Percentiles rank a stretch among this genome's conserved stretches.
Conservation (phyloP, 305 asterid genomes). For the Ajuga reptans region DNA sequence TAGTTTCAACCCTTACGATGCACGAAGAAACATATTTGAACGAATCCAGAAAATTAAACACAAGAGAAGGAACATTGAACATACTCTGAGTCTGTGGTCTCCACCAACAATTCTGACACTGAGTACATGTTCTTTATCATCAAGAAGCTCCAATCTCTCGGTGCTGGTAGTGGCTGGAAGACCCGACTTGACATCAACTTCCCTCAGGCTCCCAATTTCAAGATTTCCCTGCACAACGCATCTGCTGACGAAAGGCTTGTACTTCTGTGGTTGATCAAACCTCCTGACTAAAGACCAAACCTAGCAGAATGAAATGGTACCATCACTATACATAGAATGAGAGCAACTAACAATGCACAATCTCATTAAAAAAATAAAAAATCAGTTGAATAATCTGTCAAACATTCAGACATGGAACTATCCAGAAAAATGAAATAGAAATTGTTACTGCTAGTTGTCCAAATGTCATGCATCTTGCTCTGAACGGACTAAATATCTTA, state of each 20-base stretch:
- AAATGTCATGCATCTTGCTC: neutral
- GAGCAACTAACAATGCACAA: neutral
- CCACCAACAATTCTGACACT: conserved; percentile 70
- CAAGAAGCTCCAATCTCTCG: conserved; percentile 76
- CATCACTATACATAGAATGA: neutral
- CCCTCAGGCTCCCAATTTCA: conserved; percentile 69
- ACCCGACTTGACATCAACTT: conserved; percentile 74
- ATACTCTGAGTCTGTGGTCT: conserved; percentile 75
- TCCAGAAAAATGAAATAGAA: too few relatives aligned
- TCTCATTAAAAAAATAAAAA: neutral
- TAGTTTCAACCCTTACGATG: neutral
- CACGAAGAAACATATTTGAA: neutral
- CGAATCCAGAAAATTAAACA: neutral
- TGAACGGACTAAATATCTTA: neutral
- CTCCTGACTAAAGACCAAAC: conserved; percentile 88
- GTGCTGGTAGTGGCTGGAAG: conserved; percentile 93
- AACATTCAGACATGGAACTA: neutral
- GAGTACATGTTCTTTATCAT: conserved; percentile 68
- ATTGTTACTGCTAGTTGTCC: neutral
- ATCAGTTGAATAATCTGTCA: neutral
- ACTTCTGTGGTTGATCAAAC: conserved; percentile 82
- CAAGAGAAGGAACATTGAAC: neutral
- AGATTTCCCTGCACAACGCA: conserved; percentile 62
- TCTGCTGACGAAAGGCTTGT: conserved; percentile 74
- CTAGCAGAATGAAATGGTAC: conserved; percentile 28